Evolutionary conservation across 192 early-diverging fungal genomes (phyloP), one percentile per base, ranked within the genome.

Genomic region (Rhizophagus clarus): DNA sequence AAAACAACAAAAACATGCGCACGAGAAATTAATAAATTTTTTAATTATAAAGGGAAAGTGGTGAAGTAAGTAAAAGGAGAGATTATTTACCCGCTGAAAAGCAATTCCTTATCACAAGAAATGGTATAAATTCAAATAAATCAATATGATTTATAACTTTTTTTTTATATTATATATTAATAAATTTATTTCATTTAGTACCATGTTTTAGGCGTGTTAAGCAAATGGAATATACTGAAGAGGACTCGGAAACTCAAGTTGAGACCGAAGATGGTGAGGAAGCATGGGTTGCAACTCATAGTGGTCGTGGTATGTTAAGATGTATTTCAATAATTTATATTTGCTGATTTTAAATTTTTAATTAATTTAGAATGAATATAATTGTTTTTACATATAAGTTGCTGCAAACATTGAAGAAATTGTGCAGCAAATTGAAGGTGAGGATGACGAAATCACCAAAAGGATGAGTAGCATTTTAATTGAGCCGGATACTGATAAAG

Each of bases 31-130:
- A n/a, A 7, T 64, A 3, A 64, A 28, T 64, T 9, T 28, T 64
- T 28, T 17, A 15, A 28, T 28, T 28, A 64, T 64, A 81, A 76
- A 90, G 89, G 89, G 86, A 90, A 79, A 74, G 84, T 61, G 89
- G 89, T 28, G 83, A 89, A 81, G 80, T 89, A 17, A 88, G 88
- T 79, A 98, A 98, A 88, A 91, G 90, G 61, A 88, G 94, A 76
- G 94, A 95, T 74, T 96, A 95, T 83, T 83, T 97, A 72, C 90
- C 90, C 10, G 85, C 87, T 26, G 94, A 97, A 84, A 96, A 97
- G 87, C 96, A 97, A 83, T 99, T 96, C 82, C 87, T 99, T 82
- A 93, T 97, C 42, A 99, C 97, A 40, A 88, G 94, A 79, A 97
- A 97, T 83, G 94, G 89, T 90, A 85, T 49, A 70, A 74, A 34